phyloP scores from a whole-genome alignment of 2,329 filamentous ascomycete species.

The Pleurostoma richardsiae region DNA sequence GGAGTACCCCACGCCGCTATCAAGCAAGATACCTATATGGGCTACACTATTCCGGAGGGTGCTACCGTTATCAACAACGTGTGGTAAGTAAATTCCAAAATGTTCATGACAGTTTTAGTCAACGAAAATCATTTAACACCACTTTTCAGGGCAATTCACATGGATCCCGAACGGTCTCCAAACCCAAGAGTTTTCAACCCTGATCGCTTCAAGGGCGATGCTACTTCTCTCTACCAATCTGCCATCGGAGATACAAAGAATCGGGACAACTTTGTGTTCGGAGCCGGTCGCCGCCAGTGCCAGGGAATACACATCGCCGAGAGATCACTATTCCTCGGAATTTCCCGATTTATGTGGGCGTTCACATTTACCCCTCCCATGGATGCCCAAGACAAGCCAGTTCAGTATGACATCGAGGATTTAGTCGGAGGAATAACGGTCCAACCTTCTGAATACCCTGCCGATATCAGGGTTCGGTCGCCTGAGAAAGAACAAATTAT shows the following conservation, averaged over 20 bases:
- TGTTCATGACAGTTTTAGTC: conserved; percentile 4
- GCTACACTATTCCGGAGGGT: conserved; percentile 38
- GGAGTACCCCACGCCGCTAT: conserved; percentile 34
- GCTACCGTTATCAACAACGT: conserved; percentile 36
- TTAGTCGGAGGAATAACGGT: conserved; percentile 3
- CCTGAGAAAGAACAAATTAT: conserved; percentile 2
- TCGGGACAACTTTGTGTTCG: conserved; percentile 50
- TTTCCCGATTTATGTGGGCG: conserved; percentile 43
- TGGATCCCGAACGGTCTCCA: conserved; percentile 33
- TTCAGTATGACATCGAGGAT: conserved; percentile 2
- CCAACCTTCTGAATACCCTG: too few species aligned
- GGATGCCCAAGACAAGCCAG: conserved; percentile 1
- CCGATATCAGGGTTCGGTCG: conserved; percentile 4
- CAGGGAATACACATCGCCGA: conserved; percentile 52
- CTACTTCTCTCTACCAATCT: conserved; percentile 18
- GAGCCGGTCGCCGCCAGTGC: conserved; percentile 51
- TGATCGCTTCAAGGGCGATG: conserved; percentile 23
- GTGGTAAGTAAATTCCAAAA: too few species aligned
- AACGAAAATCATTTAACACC: not conserved
- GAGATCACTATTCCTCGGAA: conserved; percentile 38
- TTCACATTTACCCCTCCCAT: conserved; percentile 21
- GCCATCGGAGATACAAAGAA: conserved; percentile 23
- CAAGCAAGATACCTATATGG: conserved; percentile 36
- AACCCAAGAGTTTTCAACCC: conserved; percentile 38
- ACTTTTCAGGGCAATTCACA: conserved; percentile 33